Base-by-base conservation (phyloP, 129 eudicot genomes). In the Flaveria ramosissima region DNA sequence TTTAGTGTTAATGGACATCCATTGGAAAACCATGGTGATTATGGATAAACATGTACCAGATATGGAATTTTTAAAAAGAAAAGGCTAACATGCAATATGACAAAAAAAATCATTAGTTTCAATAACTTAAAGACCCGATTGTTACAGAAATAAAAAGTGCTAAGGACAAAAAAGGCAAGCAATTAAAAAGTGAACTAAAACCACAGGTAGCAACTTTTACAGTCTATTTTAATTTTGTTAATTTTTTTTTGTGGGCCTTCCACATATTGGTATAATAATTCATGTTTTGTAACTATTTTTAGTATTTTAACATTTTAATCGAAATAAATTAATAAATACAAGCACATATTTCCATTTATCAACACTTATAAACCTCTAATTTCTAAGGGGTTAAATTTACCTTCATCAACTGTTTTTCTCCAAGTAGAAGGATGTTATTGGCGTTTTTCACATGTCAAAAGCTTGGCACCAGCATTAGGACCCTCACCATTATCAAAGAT, bases 391-490 rank as follows among this genome's bases (percentile, higher is more conserved):
- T 50, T 50, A 50, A 27, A 48, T 60, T 59, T 52, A 51, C 50
- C 74, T 72, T 72, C 26, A 53, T 73, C 79, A 72, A 72, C 60
- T 4, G 59, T 72, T 52, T 59, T 46, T 39, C 26, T 78, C 14
- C 21, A 27, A 53, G 59, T 55, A 21, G 57, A 74, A 3, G 48
- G 12, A 13, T 17, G 66, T 82, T 81, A 87, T 70, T 70, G 52
- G 47, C 97, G 88, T 83, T 92, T 92, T 76, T 89, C 93, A 55
- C 97, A 84, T 51, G 79, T 82, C 83, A 92, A 86, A 77, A 92
- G 92, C 80, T 89, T 92, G 89, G 84, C 84, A 75, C 83, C 88
- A 17, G 96, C 84, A 68, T 92, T 86, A 15, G 97, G 91, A 32
- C 97, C 97, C 78, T 92, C 97, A 1, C 89, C 89, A n/a, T 86